Conservation (phyloP, 495 filamentous ascomycete species). For the Aspergillus sclerotioniger region DNA sequence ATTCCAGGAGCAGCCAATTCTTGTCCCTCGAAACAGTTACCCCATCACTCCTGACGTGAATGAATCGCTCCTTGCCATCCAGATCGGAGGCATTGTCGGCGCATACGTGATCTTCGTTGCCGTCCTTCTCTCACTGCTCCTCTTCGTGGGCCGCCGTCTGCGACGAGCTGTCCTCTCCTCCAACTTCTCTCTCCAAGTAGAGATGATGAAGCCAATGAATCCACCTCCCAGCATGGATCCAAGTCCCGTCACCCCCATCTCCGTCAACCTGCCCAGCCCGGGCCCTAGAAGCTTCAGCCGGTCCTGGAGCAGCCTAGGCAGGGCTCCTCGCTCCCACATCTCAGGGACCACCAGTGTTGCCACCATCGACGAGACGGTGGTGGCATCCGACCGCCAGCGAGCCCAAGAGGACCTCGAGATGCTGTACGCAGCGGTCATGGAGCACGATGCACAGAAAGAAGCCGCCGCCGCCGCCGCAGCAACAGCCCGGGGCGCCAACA, state of each 20-base stretch:
- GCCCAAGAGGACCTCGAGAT: slow-evolving; percentile 80
- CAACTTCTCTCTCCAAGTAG: slow-evolving; percentile 53
- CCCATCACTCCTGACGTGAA: slow-evolving; percentile 34
- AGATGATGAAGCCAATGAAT: slow-evolving; percentile 61
- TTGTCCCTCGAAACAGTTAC: slow-evolving; percentile 14
- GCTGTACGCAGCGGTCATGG: slow-evolving; percentile 89
- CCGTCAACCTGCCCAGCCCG: slow-evolving; percentile 42
- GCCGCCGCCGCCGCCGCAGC: slow-evolving; percentile 13
- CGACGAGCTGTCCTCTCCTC: slow-evolving; percentile 53
- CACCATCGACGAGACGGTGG: slow-evolving; percentile 71
- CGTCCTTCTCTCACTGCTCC: slow-evolving; percentile 62
- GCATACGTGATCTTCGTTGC: slow-evolving; percentile 74
- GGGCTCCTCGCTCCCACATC: slow-evolving; percentile 33
- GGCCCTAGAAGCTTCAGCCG: slow-evolving; percentile 31
- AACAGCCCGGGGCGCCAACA: slow-evolving; percentile 10
- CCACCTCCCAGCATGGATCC: slow-evolving; percentile 45
- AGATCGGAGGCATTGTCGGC: slow-evolving; percentile 76
- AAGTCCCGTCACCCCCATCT: slow-evolving; percentile 46
- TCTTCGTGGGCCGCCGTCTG: slow-evolving; percentile 61
- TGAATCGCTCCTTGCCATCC: slow-evolving; percentile 61
- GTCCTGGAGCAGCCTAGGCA: slow-evolving; percentile 44
- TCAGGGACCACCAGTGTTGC: slow-evolving; percentile 50
- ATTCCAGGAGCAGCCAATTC: slow-evolving; percentile 10
- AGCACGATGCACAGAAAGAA: slow-evolving; percentile 73
- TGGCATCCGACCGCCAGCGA: slow-evolving; percentile 67